Evolutionary conservation across 257 asterid genomes (phyloP).

Genomic region (Solanum gandarillasii): DNA sequence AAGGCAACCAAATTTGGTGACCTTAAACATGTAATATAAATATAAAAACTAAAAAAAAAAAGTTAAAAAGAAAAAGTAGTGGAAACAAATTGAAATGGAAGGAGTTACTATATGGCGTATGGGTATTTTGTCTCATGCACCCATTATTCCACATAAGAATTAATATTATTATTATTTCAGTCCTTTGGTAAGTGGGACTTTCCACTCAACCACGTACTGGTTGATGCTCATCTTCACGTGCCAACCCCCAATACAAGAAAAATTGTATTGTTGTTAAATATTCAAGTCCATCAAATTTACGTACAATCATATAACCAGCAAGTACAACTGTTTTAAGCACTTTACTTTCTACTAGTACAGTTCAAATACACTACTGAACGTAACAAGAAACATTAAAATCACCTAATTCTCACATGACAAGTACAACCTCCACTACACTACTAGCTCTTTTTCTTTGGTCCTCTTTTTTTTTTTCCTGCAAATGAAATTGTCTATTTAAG

Average conservation of each 20-base stretch:
- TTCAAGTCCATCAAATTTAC: neutral
- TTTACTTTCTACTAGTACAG: neutral
- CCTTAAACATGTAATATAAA: too few relatives aligned
- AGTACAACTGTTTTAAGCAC: neutral
- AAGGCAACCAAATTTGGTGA: too few relatives aligned
- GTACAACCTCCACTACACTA: conserved; percentile 9
- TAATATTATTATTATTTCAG: neutral
- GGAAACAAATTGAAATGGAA: too few relatives aligned
- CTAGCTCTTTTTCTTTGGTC: neutral
- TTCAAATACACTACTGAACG: neutral
- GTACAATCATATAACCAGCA: neutral
- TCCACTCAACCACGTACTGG: neutral
- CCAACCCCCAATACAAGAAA: neutral
- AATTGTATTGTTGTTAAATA: neutral
- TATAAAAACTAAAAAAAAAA: too few relatives aligned
- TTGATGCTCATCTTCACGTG: neutral
- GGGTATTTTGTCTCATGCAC: neutral
- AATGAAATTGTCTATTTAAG: neutral
- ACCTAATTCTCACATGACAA: conserved; percentile 6
- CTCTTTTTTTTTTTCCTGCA: neutral
- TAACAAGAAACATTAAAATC: too few relatives aligned
- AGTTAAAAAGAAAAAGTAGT: too few relatives aligned
- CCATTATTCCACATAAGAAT: neutral
- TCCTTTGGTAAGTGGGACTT: neutral
- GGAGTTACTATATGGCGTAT: too few relatives aligned